phyloP scores from a whole-genome alignment of 306 rosid genomes.

The Glycine latifolia region DNA sequence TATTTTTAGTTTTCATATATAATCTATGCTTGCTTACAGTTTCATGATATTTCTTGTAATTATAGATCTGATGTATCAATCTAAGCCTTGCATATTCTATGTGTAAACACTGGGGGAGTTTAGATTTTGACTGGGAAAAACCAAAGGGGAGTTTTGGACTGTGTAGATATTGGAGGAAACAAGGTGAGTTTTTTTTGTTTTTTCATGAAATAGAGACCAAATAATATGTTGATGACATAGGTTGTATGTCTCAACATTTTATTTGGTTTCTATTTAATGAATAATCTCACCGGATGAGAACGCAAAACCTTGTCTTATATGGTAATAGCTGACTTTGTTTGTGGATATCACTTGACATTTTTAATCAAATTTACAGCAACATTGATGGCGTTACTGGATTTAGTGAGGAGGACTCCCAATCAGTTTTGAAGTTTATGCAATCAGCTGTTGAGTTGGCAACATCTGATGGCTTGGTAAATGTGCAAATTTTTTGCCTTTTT shows the following conservation, averaged over 20 bases:
- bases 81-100: too few relatives aligned
- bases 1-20: too few relatives aligned
- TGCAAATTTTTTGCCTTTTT: background rate
- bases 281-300: conserved; percentile 29
- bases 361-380: conserved; percentile 60
- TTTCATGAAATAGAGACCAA: too few relatives aligned
- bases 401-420: conserved; percentile 62
- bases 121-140: too few relatives aligned
- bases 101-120: too few relatives aligned
- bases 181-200: too few relatives aligned
- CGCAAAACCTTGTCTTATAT: conserved; percentile 4
- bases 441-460: conserved; percentile 75
- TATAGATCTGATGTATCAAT: too few relatives aligned
- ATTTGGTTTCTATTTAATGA: background rate
- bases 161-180: too few relatives aligned
- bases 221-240: background rate
- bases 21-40: too few relatives aligned
- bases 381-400: conserved; percentile 93
- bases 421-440: conserved; percentile 71
- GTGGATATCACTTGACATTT: conserved; percentile 40
- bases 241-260: conserved; percentile 13
- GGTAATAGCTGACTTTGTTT: conserved; percentile 36
- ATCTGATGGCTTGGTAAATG: conserved; percentile 63
- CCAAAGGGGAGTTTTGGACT: too few relatives aligned
- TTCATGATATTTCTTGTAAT: too few relatives aligned